phyloP scores from a whole-genome alignment of 140 eudicot species.

The Anethum foeniculum region DNA sequence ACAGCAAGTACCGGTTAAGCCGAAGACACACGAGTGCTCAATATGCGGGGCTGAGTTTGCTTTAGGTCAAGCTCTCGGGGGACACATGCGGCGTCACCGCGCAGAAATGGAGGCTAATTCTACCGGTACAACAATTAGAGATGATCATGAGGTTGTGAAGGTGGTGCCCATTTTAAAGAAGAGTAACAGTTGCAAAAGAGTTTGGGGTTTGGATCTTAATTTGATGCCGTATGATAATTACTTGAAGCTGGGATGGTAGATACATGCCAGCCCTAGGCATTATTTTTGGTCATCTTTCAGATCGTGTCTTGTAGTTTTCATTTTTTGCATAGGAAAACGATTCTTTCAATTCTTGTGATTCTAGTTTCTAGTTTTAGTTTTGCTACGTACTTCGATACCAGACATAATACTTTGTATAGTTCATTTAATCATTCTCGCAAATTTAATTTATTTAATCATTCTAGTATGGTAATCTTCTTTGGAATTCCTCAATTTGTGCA shows the following conservation, averaged over 20 bases:
- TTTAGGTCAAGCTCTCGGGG: constrained; percentile 16
- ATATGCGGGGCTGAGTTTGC: constrained; percentile 9
- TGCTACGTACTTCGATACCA: not conserved
- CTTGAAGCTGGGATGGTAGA: not conserved
- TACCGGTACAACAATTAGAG: not conserved
- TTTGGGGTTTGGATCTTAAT: constrained; percentile 2
- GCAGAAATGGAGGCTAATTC: not conserved
- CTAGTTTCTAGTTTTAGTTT: not conserved
- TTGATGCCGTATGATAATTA: not conserved
- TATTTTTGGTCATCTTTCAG: too few species aligned
- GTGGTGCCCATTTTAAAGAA: not conserved
- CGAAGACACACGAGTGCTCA: constrained; percentile 19
- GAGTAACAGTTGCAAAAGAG: not conserved
- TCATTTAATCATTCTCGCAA: not conserved
- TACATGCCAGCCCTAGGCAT: too few species aligned
- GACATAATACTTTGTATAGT: not conserved
- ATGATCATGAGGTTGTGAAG: not conserved
- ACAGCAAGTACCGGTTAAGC: constrained; percentile 10
- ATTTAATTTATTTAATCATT: not conserved
- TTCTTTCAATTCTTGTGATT: not conserved
- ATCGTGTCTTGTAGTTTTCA: not conserved
- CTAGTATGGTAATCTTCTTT: too few species aligned
- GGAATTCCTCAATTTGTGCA: not conserved
- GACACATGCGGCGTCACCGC: constrained; percentile 20
- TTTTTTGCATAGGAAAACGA: not conserved